phyloP scores from a whole-genome alignment of 2,329 filamentous ascomycete genomes.

The Didymella sp. region DNA sequence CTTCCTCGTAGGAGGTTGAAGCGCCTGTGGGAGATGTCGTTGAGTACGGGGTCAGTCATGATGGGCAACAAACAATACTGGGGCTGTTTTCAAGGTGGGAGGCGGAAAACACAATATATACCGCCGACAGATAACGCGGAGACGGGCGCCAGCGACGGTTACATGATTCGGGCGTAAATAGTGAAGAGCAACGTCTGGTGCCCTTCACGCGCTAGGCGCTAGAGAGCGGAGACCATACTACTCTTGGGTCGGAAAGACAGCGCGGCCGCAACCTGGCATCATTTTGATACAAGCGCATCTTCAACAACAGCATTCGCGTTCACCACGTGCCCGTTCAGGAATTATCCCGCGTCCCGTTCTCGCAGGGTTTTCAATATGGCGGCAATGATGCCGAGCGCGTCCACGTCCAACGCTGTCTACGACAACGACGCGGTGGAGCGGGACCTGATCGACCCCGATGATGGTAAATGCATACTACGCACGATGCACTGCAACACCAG shows the following conservation, averaged over 20 bases:
- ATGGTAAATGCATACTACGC: slow-evolving; percentile 49
- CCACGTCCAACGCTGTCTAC: slow-evolving; percentile 51
- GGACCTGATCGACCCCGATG: slow-evolving; percentile 61
- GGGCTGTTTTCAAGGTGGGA: slow-evolving; percentile 2
- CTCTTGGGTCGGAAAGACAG: slow-evolving; percentile 15
- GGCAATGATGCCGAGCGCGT: slow-evolving; percentile 55
- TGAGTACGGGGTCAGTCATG: slow-evolving; percentile 65
- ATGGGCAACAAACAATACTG: slow-evolving; percentile 9
- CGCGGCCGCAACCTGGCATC: slow-evolving; percentile 15
- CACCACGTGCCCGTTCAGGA: slow-evolving; percentile 32
- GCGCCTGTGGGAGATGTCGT: slow-evolving; percentile 92
- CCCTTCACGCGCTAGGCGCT: slow-evolving; percentile 24
- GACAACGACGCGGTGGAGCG: slow-evolving; percentile 57
- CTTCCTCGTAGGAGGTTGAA: slow-evolving; percentile 90
- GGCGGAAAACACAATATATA: slow-evolving; percentile 14
- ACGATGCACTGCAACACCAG: slow-evolving; percentile 17
- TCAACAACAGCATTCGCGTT: slow-evolving; percentile 37
- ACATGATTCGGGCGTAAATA: slow-evolving; percentile 34
- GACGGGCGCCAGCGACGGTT: slow-evolving; percentile 22
- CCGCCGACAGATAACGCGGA: slow-evolving; percentile 17
- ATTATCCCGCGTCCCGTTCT: slow-evolving; percentile 33
- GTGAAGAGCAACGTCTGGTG: slow-evolving; percentile 36
- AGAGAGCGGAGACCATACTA: slow-evolving; percentile 25
- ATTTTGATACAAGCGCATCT: slow-evolving; percentile 33
- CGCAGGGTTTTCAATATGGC: slow-evolving; percentile 49